Evolutionary conservation across 1,284 basidiomycete species (phyloP), one percentile per base, ranked within the genome.

Genomic region (Sanghuangporus baumii): DNA sequence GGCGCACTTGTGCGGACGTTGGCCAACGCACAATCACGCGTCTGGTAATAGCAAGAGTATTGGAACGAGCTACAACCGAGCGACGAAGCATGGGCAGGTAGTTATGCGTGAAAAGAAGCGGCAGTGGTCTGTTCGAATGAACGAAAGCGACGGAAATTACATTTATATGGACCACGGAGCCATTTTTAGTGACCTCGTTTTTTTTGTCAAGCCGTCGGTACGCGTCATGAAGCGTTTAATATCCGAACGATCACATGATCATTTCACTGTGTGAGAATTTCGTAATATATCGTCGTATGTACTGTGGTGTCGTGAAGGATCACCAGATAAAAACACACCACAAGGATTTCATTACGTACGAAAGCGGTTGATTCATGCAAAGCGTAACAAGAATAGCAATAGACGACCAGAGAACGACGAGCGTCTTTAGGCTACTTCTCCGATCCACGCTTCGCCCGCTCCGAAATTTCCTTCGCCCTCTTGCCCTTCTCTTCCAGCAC

Each of bases 401-500:
- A 9, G 6, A 16, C 23, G 23, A n/a, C 9, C 16, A 36, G 8
- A 34, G 8, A 36, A 36, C 11, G 23, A 55, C 34, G 16, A 36
- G 31, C 8, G 26, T 26, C 36, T 43, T 55, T 61, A 11, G 34
- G 36, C 20, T 70, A 65, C 60, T 65, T 59, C 58, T 71, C 69
- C n/a, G 67, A 66, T 20, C 72, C 72, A 8, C 71, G 64, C 63
- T 71, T 68, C 3, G 70, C 65, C 18, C 71, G 69, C 51, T 72
- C 69, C 26, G 62, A 67, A 7, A 76, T 63, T 66, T 72, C 65
- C 66, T 73, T 72, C 7, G 75, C 74, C 66, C 74, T 73, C 57
- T 71, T 66, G 26, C 68, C 69, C 68, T 76, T 77, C 63, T 74
- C 72, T 62, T 74, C 69, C 34, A 76, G 63, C n/a, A 76, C 72